phyloP scores from a whole-genome alignment of 257 asterid genomes.

The Capsicum rhomboideum region DNA sequence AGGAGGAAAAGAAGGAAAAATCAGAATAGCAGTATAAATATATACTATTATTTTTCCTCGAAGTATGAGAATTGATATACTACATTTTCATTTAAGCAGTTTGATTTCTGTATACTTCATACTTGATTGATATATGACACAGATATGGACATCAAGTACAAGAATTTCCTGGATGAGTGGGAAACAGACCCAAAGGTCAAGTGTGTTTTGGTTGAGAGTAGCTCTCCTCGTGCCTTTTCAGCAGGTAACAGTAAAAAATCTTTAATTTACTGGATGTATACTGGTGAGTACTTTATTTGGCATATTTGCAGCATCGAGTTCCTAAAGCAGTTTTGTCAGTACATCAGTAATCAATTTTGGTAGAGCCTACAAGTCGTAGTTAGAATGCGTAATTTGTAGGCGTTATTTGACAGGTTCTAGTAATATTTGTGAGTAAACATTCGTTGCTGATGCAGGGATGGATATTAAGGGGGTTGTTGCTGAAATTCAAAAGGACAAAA shows the following conservation, averaged over 20 bases:
- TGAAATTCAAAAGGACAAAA: conserved; percentile 84
- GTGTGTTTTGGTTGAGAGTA: conserved; percentile 84
- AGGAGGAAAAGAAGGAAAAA: neutral
- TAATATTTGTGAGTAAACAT: too few species aligned
- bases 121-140: conserved; percentile 16
- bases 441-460: conserved; percentile 83
- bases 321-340: neutral
- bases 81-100: neutral
- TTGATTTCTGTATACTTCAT: neutral
- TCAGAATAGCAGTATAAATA: neutral
- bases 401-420: too few species aligned
- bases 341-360: neutral
- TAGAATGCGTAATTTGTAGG: too few species aligned
- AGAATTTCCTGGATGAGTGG: conserved; percentile 85
- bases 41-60: neutral
- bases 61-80: neutral
- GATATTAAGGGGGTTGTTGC: conserved; percentile 98
- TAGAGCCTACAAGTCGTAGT: too few species aligned
- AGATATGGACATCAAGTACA: conserved; percentile 89
- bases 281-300: neutral
- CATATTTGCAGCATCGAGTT: neutral
- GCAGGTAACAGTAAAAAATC: conserved; percentile 52
- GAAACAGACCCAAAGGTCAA: conserved; percentile 81
- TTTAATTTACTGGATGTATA: neutral
- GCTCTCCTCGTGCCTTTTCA: conserved; percentile 86